Evolutionary conservation across 2,329 filamentous ascomycete species (phyloP).

Genomic region (Diaporthe aspalathi): DNA sequence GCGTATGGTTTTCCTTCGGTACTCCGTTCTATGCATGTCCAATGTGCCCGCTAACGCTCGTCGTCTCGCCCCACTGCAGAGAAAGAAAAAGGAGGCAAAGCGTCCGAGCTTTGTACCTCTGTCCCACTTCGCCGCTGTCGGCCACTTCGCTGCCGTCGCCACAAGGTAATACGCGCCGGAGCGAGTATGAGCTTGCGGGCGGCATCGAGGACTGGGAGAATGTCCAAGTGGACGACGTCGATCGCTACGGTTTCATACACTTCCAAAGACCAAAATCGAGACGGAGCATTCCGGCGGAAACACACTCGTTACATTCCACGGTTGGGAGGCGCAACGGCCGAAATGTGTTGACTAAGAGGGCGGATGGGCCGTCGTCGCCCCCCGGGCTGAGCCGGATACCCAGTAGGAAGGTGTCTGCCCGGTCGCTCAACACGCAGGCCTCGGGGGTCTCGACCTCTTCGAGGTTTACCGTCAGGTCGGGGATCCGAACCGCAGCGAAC

Average conservation of each 20-base stretch:
- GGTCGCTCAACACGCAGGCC: constrained; percentile 68
- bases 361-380: constrained; percentile 49
- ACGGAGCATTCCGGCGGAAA: constrained; percentile 44
- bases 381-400: constrained; percentile 58
- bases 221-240: constrained; percentile 69
- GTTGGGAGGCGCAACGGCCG: constrained; percentile 60
- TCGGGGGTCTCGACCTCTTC: constrained; percentile 64
- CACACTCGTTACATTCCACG: constrained; percentile 54
- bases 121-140: constrained; percentile 53
- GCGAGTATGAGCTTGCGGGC: constrained; percentile 63
- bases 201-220: constrained; percentile 77
- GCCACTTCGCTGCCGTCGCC: constrained; percentile 57
- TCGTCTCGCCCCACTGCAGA: constrained; percentile 29
- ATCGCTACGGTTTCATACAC: constrained; percentile 76
- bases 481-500: constrained; percentile 69
- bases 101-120: constrained; percentile 47
- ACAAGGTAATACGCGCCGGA: constrained; percentile 54
- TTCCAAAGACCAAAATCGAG: constrained; percentile 56
- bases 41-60: constrained; percentile 46
- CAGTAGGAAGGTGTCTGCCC: constrained; percentile 66
- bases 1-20: constrained; percentile 65
- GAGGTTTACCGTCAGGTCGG: constrained; percentile 64
- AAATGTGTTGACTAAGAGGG: constrained; percentile 57
- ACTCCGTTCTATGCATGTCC: constrained; percentile 36
- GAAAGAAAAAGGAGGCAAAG: constrained; percentile 40